A percentile compares a stretch with the other conserved stretches of the same genome.
These are phyloP conservation scores for Lentinula detonsa DNA, from an alignment of 768 basidiomycete species.

Conservation along the genomic window DNA sequence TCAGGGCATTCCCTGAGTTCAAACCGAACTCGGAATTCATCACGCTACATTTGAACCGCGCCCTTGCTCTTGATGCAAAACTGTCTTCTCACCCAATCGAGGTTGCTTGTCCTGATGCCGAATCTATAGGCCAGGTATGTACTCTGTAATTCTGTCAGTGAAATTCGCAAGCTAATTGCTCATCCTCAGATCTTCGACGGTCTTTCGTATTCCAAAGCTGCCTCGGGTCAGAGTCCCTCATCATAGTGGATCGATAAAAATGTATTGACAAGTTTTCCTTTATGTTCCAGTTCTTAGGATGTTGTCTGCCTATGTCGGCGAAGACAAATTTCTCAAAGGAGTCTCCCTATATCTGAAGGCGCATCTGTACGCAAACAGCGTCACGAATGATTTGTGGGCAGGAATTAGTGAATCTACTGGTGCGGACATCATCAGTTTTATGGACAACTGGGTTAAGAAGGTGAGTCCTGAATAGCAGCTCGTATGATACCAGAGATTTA, in stretches of 20 bases:
- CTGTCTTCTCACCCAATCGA: conserved; percentile 68
- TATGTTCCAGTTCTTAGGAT: conserved; percentile 54
- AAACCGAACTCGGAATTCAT: conserved; percentile 58
- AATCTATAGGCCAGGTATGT: conserved; percentile 32
- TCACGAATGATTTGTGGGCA: conserved; percentile 61
- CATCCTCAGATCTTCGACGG: conserved; percentile 56
- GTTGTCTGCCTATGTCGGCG: conserved; percentile 60
- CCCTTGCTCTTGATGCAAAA: conserved; percentile 58
- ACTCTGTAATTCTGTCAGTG: neutral
- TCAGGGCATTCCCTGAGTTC: conserved; percentile 55
- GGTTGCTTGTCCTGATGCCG: conserved; percentile 57
- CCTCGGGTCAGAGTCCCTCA: conserved; percentile 29
- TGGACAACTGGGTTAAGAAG: conserved; percentile 69
- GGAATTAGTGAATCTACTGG: conserved; percentile 59
- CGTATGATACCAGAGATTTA: neutral
- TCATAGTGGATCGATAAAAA: neutral
- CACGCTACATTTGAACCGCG: conserved; percentile 44
- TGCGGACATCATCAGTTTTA: conserved; percentile 54
- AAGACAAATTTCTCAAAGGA: conserved; percentile 60
- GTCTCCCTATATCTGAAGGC: conserved; percentile 71
- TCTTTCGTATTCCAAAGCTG: conserved; percentile 58
- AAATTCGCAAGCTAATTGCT: neutral
- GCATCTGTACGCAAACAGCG: conserved; percentile 59
- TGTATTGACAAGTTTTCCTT: neutral
- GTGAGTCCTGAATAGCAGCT: conserved; percentile 15